These are phyloP conservation scores for Tephrocybe sp. DNA, from an alignment of 768 basidiomycete genomes.

Conservation along the genomic window DNA sequence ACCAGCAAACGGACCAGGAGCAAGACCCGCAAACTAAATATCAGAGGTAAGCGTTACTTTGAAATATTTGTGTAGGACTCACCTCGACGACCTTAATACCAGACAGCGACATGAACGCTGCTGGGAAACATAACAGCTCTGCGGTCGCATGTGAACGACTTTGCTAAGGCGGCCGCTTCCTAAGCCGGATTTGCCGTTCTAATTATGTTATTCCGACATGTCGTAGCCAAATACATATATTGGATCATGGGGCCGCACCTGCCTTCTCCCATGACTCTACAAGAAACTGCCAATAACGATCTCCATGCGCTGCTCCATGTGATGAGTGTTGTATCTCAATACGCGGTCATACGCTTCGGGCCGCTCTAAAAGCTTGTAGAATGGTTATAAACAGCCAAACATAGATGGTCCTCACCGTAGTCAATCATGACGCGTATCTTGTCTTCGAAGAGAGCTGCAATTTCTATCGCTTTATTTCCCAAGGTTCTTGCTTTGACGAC, in stretches of 20 bases:
- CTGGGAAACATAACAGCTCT: not conserved
- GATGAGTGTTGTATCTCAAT: not conserved
- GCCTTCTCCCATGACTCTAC: not conserved
- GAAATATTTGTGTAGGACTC: not conserved
- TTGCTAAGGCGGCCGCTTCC: not conserved
- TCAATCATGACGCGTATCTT: conserved; percentile 1
- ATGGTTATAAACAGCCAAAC: not conserved
- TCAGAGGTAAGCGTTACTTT: not conserved
- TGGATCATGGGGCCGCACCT: not conserved
- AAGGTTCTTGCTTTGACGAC: conserved; percentile 4
- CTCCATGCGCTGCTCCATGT: not conserved
- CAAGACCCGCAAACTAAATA: conserved; percentile 81
- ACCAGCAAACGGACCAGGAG: conserved; percentile 80
- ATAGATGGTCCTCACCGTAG: not conserved
- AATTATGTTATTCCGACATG: conserved; percentile 1
- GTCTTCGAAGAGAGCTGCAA: not conserved
- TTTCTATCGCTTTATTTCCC: conserved; percentile 3
- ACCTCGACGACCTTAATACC: conserved; percentile 27
- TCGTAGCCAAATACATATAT: not conserved
- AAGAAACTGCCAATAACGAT: not conserved
- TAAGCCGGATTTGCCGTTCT: not conserved
- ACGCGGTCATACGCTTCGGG: not conserved
- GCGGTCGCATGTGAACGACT: not conserved
- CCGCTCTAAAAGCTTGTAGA: not conserved
- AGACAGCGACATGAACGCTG: conserved; percentile 19